Base-by-base conservation (phyloP, 495 filamentous ascomycete genomes). In the Talaromyces liani region DNA sequence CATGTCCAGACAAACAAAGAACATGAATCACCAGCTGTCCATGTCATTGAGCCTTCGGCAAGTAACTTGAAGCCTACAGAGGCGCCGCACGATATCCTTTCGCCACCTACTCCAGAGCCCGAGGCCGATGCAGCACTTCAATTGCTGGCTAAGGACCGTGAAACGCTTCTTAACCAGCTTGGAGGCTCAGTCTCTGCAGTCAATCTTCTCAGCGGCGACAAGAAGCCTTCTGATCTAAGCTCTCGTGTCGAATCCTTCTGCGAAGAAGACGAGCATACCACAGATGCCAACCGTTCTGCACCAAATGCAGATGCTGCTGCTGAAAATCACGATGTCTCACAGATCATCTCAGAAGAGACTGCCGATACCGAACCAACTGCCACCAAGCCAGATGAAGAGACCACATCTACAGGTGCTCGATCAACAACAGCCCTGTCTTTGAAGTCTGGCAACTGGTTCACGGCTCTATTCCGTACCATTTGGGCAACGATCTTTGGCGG, bases 381-480 rank as follows among this genome's bases (percentile, higher is more conserved):
- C 16, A 29, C 24, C 9, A 41, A 61, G 27, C 51, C 51, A 18
- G 76, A 71, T 62, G 74, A 73, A 60, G 74, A 75, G 58, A 66
- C 73, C 73, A 73, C 73, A 63, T 63, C 62, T 45, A 47, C 51
- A 33, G 55, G 53, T 27, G 77, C 74, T 65, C 78, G 73, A 72
- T 79, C 78, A 72, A 75, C 79, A 58, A 71, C 71, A 62, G 75
- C 76, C 70, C 72, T 79, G 70, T 77, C 78, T 69, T 64, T 77
- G 66, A 77, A 76, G 70, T 63, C 68, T 60, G 75, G 77, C 66
- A 75, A 71, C 69, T 80, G 78, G 78, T 70, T 80, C 71, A 77
- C 73, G 68, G 72, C 69, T 61, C 70, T 80, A 64, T 67, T 78
- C 66, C 77, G 77, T 63, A 70, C 75, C 39, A 72, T 80, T 49